phyloP scores from a whole-genome alignment of 768 basidiomycete species.

The Trametes meyenii region DNA sequence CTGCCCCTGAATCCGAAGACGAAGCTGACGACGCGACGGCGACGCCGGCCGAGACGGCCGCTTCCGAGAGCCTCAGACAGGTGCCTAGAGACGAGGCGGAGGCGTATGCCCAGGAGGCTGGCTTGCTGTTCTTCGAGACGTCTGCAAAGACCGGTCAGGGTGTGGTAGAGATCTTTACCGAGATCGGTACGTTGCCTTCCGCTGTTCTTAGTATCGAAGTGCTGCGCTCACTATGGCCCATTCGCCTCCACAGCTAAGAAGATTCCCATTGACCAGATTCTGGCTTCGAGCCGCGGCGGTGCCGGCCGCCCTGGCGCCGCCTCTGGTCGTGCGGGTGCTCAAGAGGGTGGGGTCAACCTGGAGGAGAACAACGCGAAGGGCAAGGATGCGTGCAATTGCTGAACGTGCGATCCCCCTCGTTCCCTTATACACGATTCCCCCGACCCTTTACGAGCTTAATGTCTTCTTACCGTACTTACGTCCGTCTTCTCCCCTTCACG shows the following conservation, averaged over 20 bases:
- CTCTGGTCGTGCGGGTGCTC: conserved; percentile 53
- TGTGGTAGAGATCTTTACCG: conserved; percentile 95
- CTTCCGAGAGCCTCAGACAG: conserved; percentile 75
- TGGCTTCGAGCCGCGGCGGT: conserved; percentile 78
- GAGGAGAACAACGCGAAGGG: conserved; percentile 66
- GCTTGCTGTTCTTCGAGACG: conserved; percentile 95
- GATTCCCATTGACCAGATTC: conserved; percentile 91
- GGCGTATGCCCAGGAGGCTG: conserved; percentile 95
- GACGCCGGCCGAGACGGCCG: conserved; percentile 69
- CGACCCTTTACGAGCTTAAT: conserved; percentile 21
- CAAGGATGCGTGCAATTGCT: conserved; percentile 85
- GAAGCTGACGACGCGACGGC: conserved; percentile 93
- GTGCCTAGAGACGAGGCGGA: conserved; percentile 94
- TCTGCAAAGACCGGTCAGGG: conserved; percentile 97
- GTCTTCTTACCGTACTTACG: conserved; percentile 28
- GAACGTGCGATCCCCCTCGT: conserved; percentile 31
- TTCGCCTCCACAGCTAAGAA: conserved; percentile 62
- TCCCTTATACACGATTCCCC: conserved; percentile 7
- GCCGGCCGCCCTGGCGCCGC: conserved; percentile 63
- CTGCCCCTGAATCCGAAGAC: conserved; percentile 76
- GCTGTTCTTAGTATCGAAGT: background rate
- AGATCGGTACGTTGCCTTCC: conserved; percentile 72
- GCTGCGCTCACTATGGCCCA: conserved; percentile 2
- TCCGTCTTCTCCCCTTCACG: conserved; percentile 16
- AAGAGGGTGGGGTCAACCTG: conserved; percentile 67